Percentiles rank a stretch among this genome's conserved stretches.
phyloP scores from a whole-genome alignment of 306 rosid genomes.

The Comarum palustre region DNA sequence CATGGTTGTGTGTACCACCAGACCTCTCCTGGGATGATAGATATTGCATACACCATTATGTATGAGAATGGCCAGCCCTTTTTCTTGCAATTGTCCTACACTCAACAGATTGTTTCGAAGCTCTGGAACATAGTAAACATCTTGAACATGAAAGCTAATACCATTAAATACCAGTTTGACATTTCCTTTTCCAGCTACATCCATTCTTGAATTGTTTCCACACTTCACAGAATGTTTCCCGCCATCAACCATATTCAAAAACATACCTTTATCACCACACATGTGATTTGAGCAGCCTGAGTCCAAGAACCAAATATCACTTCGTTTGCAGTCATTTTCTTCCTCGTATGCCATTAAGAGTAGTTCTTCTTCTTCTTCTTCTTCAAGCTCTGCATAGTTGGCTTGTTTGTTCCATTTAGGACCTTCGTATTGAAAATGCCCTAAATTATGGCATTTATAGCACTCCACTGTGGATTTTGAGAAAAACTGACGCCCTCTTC shows the following conservation, averaged over 20 bases:
- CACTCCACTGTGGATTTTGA: not conserved
- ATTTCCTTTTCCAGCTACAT: not conserved
- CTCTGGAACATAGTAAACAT: not conserved
- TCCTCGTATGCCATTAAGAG: not conserved
- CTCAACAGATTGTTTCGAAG: not conserved
- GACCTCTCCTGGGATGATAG: too few species aligned
- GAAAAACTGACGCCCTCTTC: too few species aligned
- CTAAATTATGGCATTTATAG: not conserved
- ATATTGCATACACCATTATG: too few species aligned
- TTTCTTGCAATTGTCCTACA: not conserved
- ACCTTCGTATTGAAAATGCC: not conserved
- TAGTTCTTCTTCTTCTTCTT: not conserved
- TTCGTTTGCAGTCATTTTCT: not conserved
- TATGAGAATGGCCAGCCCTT: not conserved
- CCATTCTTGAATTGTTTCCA: too few species aligned
- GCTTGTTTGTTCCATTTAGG: not conserved
- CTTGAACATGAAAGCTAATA: not conserved
- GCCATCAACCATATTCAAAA: too few species aligned
- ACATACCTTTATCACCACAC: not conserved
- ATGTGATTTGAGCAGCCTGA: not conserved
- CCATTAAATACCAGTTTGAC: not conserved
- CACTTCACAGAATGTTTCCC: too few species aligned
- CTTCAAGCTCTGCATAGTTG: not conserved
- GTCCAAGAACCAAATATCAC: not conserved
- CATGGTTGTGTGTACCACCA: too few species aligned